Evolutionary conservation across 2,329 filamentous ascomycete species (phyloP).

Genomic region (Pleurostoma richardsiae): DNA sequence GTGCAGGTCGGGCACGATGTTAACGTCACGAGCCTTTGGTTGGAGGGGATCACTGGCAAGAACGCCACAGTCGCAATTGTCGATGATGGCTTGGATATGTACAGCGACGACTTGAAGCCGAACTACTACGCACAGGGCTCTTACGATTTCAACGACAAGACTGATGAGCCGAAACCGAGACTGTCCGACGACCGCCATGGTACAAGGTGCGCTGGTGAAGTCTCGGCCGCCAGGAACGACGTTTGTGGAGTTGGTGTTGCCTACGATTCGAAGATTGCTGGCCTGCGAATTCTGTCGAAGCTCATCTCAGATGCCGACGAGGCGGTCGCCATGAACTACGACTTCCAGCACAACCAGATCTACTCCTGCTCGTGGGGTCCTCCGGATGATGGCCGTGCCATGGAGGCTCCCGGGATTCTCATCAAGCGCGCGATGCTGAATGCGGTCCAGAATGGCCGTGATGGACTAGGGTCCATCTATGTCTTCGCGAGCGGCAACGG

Average conservation of each 20-base stretch:
- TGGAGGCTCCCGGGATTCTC: constrained; percentile 88
- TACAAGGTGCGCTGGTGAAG: constrained; percentile 90
- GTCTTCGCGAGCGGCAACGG: constrained; percentile 98
- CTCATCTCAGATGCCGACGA: constrained; percentile 90
- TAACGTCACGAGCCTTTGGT: constrained; percentile 93
- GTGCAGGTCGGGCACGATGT: constrained; percentile 81
- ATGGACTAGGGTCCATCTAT: constrained; percentile 81
- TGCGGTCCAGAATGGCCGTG: constrained; percentile 81
- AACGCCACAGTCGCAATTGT: constrained; percentile 90
- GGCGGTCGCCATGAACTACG: constrained; percentile 87
- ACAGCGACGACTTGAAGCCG: constrained; percentile 83
- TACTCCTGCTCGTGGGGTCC: constrained; percentile 99
- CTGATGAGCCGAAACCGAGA: constrained; percentile 72
- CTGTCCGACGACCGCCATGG: constrained; percentile 84
- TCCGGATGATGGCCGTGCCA: constrained; percentile 85
- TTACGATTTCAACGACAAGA: constrained; percentile 91
- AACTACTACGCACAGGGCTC: constrained; percentile 94
- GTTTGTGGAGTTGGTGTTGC: constrained; percentile 95
- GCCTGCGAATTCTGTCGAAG: constrained; percentile 88
- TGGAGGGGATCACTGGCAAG: constrained; percentile 83
- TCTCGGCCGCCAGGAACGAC: constrained; percentile 86
- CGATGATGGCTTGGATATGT: constrained; percentile 93
- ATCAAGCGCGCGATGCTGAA: constrained; percentile 90
- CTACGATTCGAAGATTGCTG: constrained; percentile 85
- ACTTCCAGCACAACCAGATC: constrained; percentile 86